Conservation (phyloP, 164 flowering plant species). For the Taxillus chinensis region DNA sequence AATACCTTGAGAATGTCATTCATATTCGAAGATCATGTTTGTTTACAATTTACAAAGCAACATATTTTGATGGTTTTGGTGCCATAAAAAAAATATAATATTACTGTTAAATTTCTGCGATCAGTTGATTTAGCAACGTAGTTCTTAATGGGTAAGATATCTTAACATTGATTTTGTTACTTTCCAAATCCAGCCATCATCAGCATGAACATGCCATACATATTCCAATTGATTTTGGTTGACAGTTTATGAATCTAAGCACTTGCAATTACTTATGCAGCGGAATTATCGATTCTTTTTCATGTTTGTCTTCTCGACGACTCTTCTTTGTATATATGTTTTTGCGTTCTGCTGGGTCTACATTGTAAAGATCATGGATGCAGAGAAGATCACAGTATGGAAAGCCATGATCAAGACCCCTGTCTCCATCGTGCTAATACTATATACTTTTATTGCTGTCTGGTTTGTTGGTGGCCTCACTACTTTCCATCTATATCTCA, state of each 20-base stretch:
- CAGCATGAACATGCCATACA: neutral
- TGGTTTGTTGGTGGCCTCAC: slow-evolving; percentile 53
- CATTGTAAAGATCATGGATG: slow-evolving; percentile 21
- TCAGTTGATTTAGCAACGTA: too few relatives aligned
- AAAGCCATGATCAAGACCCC: slow-evolving; percentile 30
- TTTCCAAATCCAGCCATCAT: slow-evolving; percentile 27
- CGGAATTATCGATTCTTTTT: slow-evolving; percentile 42
- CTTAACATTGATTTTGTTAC: too few relatives aligned
- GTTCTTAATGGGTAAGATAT: too few relatives aligned
- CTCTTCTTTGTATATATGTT: slow-evolving; percentile 32
- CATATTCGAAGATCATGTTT: neutral
- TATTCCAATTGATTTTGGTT: neutral
- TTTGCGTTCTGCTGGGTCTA: slow-evolving; percentile 31
- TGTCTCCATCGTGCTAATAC: slow-evolving; percentile 30
- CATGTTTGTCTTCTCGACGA: slow-evolving; percentile 30
- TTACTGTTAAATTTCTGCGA: too few relatives aligned
- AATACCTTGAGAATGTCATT: neutral
- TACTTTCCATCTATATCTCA: slow-evolving; percentile 33
- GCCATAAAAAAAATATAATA: too few relatives aligned
- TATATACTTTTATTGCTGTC: slow-evolving; percentile 25
- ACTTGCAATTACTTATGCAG: slow-evolving; percentile 19
- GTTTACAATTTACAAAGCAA: slow-evolving; percentile 5
- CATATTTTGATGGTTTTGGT: slow-evolving; percentile 40
- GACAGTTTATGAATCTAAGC: neutral
- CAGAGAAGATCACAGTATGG: slow-evolving; percentile 22